Conservation (phyloP, 805 yeast genomes). For the Wickerhamomyces bisporus region DNA sequence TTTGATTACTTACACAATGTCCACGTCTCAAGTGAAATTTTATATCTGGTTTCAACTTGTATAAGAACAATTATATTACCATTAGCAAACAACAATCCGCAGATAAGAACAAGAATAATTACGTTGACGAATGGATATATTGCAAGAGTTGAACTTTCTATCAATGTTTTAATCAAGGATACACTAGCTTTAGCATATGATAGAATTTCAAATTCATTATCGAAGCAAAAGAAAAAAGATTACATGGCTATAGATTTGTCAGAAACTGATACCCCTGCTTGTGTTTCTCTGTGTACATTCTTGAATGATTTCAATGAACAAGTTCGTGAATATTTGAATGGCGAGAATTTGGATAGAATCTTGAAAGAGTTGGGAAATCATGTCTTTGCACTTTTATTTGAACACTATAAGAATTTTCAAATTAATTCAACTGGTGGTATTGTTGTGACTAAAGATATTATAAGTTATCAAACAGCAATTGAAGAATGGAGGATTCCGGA, state of each 20-base stretch:
- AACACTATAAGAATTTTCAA: conserved; percentile 69
- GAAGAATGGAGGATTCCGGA: conserved; percentile 63
- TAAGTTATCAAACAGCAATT: conserved; percentile 63
- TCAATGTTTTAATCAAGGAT: conserved; percentile 59
- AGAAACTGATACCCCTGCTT: conserved; percentile 66
- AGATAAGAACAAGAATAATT: conserved; percentile 52
- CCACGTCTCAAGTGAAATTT: conserved; percentile 49
- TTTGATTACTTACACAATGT: conserved; percentile 46
- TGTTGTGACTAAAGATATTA: conserved; percentile 75
- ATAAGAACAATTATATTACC: conserved; percentile 75
- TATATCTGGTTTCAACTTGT: conserved; percentile 63
- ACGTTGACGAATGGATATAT: conserved; percentile 58
- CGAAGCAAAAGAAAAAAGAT: conserved; percentile 74
- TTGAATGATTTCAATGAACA: conserved; percentile 38
- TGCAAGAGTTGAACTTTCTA: conserved; percentile 55
- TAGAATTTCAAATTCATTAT: conserved; percentile 44
- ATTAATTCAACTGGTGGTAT: conserved; percentile 82
- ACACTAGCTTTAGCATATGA: conserved; percentile 47
- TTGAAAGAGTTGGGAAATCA: conserved; percentile 53
- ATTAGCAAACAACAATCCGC: conserved; percentile 55
- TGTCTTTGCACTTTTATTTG: conserved; percentile 53
- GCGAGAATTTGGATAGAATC: conserved; percentile 45
- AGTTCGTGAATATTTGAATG: conserved; percentile 33
- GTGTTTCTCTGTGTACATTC: conserved; percentile 56
- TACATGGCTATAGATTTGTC: conserved; percentile 41